phyloP scores from a whole-genome alignment of 441 rosid species.

The Rhodomyrtus psidioides region DNA sequence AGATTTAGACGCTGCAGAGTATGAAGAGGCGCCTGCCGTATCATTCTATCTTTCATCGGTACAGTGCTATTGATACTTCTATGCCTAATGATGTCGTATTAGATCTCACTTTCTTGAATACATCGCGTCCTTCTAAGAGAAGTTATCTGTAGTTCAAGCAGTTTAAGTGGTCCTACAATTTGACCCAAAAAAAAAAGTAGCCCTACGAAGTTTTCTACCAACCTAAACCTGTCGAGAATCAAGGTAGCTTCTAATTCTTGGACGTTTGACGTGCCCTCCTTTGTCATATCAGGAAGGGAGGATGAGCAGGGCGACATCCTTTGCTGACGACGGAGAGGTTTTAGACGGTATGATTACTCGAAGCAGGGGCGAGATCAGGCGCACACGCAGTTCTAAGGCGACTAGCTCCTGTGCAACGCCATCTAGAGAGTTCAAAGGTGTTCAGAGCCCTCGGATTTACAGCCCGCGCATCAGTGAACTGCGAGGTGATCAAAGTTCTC shows the following conservation, averaged over 20 bases:
- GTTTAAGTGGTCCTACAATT: not conserved
- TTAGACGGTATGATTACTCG: conserved; percentile 57
- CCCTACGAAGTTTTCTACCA: not conserved
- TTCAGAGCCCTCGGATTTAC: conserved; percentile 47
- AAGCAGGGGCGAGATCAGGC: conserved; percentile 58
- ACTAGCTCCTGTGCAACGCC: conserved; percentile 29
- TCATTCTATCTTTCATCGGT: conserved; percentile 46
- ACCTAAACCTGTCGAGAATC: not conserved
- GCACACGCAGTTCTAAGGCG: conserved; percentile 30
- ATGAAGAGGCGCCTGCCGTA: conserved; percentile 61
- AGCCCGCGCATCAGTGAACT: conserved; percentile 53
- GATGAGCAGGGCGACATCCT: conserved; percentile 46
- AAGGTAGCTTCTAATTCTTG: not conserved
- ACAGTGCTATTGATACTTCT: not conserved
- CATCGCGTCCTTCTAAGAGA: not conserved
- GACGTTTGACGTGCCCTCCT: not conserved
- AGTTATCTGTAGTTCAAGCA: not conserved
- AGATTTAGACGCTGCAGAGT: conserved; percentile 65
- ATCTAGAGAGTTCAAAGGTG: conserved; percentile 31
- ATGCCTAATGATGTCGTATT: not conserved
- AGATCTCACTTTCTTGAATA: not conserved
- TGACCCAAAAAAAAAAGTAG: no score
- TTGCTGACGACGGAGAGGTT: conserved; percentile 54
- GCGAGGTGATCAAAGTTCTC: conserved; percentile 45
- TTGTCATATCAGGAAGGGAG: conserved; percentile 28